phyloP scores from a whole-genome alignment of 2,329 filamentous ascomycete genomes.

The Calonectria leucothoes region DNA sequence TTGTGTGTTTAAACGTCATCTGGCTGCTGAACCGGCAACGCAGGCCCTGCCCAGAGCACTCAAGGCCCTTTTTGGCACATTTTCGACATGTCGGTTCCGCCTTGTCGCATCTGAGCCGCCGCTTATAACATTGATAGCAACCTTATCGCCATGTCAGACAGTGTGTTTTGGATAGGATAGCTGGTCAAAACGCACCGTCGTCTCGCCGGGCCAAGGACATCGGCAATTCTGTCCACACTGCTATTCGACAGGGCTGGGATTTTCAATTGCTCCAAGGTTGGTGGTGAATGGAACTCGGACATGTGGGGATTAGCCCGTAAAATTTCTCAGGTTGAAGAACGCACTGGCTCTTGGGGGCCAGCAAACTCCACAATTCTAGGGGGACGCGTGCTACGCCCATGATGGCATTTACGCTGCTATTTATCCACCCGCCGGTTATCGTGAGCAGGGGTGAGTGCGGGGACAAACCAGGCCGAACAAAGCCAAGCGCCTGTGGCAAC shows the following conservation, averaged over 20 bases:
- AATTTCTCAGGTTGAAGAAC: neutral
- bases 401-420: conserved; percentile 3
- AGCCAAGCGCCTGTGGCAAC: neutral
- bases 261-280: neutral
- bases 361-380: neutral
- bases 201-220: conserved; percentile 45
- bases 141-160: conserved; percentile 34
- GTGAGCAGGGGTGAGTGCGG: neutral
- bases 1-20: conserved; percentile 19
- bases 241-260: neutral
- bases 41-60: conserved; percentile 51
- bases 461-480: neutral
- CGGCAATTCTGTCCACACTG: neutral
- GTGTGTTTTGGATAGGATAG: neutral
- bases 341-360: neutral
- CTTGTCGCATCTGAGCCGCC: conserved; percentile 54
- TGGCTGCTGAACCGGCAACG: conserved; percentile 51
- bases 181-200: conserved; percentile 29
- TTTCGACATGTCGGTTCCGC: conserved; percentile 52
- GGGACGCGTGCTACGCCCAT: conserved; percentile 1
- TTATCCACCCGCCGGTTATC: conserved; percentile 46
- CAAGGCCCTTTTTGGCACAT: conserved; percentile 52
- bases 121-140: conserved; percentile 52
- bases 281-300: neutral
- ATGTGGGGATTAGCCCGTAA: neutral